A percentile compares a stretch with the other conserved stretches of the same genome.
Conservation (phyloP, 495 filamentous ascomycete genomes). For the Parathielavia hyrcaniae region DNA sequence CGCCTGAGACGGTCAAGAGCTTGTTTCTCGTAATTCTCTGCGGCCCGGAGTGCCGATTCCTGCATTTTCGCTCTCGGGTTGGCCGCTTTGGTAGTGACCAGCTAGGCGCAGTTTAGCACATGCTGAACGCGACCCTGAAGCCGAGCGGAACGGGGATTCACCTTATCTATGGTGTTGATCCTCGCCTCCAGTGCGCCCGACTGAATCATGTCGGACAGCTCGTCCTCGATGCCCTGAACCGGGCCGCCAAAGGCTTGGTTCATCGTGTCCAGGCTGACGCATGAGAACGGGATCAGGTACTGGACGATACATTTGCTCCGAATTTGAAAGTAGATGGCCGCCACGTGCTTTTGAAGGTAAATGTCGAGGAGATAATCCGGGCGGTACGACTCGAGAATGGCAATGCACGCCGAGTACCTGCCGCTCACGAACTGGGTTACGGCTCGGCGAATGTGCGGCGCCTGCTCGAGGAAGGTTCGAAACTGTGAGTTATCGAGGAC, state of each 20-base stretch:
- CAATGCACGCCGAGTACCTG: constrained; percentile 77
- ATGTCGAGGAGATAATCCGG: constrained; percentile 86
- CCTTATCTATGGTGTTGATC: constrained; percentile 74
- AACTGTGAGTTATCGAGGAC: constrained; percentile 78
- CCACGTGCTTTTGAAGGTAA: constrained; percentile 70
- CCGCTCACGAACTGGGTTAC: constrained; percentile 80
- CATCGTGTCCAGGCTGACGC: constrained; percentile 64
- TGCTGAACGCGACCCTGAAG: neutral
- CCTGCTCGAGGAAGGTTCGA: constrained; percentile 81
- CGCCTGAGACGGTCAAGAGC: constrained; percentile 67
- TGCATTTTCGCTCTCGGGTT: constrained; percentile 65
- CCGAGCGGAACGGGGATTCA: constrained; percentile 34
- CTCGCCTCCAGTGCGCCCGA: constrained; percentile 64
- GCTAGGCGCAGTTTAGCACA: constrained; percentile 32
- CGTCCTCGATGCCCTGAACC: constrained; percentile 60
- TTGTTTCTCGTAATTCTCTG: constrained; percentile 64
- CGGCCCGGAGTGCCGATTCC: constrained; percentile 54
- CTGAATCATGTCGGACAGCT: constrained; percentile 72
- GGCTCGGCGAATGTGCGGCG: constrained; percentile 89
- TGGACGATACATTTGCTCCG: constrained; percentile 88
- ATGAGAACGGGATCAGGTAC: constrained; percentile 76
- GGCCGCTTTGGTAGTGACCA: constrained; percentile 61
- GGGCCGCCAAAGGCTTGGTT: constrained; percentile 55
- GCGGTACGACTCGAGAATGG: constrained; percentile 72
- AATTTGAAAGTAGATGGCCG: constrained; percentile 62